Percentiles rank a stretch among this genome's conserved stretches.
Conservation (phyloP, 768 basidiomycete species). For the Rhizopogon salebrosus region DNA sequence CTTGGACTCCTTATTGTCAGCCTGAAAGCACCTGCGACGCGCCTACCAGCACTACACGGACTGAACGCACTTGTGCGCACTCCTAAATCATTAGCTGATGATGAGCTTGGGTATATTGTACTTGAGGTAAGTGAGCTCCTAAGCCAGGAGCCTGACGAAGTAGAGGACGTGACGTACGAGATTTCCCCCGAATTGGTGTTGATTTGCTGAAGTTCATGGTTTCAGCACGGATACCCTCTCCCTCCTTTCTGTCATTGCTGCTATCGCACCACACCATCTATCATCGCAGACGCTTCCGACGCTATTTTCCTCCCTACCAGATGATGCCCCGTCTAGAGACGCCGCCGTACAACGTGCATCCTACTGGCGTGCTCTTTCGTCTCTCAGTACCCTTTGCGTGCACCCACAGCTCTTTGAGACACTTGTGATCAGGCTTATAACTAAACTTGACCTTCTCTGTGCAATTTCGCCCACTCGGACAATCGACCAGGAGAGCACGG, state of each 20-base stretch:
- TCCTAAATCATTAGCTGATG: conserved; percentile 52
- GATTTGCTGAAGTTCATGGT: neutral
- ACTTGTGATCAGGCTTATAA: conserved; percentile 69
- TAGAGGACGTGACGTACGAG: conserved; percentile 48
- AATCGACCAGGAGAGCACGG: conserved; percentile 51
- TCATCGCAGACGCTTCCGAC: conserved; percentile 74
- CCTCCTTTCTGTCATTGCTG: conserved; percentile 59
- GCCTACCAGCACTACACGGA: conserved; percentile 58
- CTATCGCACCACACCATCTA: conserved; percentile 56
- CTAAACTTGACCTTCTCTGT: conserved; percentile 73
- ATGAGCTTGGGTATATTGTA: conserved; percentile 78
- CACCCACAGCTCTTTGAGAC: conserved; percentile 79
- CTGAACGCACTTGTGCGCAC: conserved; percentile 66
- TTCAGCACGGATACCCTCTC: conserved; percentile 55
- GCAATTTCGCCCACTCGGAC: conserved; percentile 24
- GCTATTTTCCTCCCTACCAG: conserved; percentile 73
- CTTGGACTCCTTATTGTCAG: conserved; percentile 60
- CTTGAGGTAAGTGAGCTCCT: conserved; percentile 71
- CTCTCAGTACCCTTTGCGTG: conserved; percentile 68
- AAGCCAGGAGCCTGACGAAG: conserved; percentile 38
- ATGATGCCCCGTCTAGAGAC: conserved; percentile 50
- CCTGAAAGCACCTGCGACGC: conserved; percentile 44
- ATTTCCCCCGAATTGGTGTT: neutral
- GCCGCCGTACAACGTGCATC: conserved; percentile 51
- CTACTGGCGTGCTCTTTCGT: conserved; percentile 63